These are phyloP conservation scores for Rauvolfia tetraphylla DNA, from an alignment of 257 asterid genomes.

Conservation along the genomic window DNA sequence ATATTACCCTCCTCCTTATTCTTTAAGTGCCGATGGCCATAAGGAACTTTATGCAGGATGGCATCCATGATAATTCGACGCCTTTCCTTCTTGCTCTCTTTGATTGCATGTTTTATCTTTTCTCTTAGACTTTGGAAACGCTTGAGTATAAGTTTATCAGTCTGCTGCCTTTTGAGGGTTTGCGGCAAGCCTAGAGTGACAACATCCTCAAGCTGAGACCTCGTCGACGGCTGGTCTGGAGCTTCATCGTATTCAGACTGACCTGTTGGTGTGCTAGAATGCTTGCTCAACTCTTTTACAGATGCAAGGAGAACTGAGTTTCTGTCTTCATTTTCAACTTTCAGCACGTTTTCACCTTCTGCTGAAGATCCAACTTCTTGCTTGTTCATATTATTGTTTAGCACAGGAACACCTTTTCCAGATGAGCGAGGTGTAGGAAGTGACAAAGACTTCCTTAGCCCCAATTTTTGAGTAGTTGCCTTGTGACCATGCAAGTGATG, in stretches of 20 bases:
- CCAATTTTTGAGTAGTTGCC: slow-evolving; percentile 27
- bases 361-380: slow-evolving; percentile 14
- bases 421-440: slow-evolving; percentile 42
- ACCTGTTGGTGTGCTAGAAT: slow-evolving; percentile 15
- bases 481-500: slow-evolving; percentile 46
- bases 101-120: slow-evolving; percentile 55
- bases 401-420: not conserved
- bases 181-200: slow-evolving; percentile 21
- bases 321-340: not conserved
- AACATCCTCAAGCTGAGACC: slow-evolving; percentile 20
- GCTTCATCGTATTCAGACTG: slow-evolving; percentile 11
- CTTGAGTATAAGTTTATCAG: slow-evolving; percentile 37
- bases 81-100: slow-evolving; percentile 63
- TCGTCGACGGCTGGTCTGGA: slow-evolving; percentile 5
- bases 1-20: slow-evolving; percentile 19
- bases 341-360: slow-evolving; percentile 17
- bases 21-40: slow-evolving; percentile 37
- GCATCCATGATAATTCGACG: slow-evolving; percentile 72
- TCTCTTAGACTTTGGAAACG: slow-evolving; percentile 60
- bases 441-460: slow-evolving; percentile 56
- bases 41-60: slow-evolving; percentile 64
- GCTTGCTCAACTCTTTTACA: slow-evolving; percentile 10
- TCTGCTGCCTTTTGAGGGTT: slow-evolving; percentile 26
- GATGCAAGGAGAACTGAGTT: slow-evolving; percentile 10
- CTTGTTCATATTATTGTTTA: slow-evolving; percentile 6